These are phyloP conservation scores for Blastomyces gilchristii DNA, from an alignment of 2,329 filamentous ascomycete genomes.

Conservation along the genomic window DNA sequence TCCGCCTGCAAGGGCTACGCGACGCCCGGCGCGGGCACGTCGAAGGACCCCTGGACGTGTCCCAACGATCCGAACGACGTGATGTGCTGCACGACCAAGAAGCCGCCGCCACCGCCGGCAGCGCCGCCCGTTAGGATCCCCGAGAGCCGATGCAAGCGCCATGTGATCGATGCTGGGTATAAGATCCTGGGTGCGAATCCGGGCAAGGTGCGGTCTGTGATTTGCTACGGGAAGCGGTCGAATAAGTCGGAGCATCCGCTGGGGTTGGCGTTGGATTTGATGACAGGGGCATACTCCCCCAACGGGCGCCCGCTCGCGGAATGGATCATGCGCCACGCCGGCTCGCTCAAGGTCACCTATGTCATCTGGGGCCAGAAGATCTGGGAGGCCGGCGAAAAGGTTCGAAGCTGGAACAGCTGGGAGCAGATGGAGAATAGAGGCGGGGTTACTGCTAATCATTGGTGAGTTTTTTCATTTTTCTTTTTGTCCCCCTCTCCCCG, in stretches of 20 bases:
- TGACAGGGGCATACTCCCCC: neutral
- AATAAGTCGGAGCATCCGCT: neutral
- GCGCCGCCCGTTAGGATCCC: neutral
- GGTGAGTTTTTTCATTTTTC: neutral
- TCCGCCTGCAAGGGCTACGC: neutral
- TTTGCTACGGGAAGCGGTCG: neutral
- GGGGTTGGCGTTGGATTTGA: constrained; percentile 2
- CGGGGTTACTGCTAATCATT: neutral
- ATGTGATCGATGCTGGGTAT: constrained; percentile 1
- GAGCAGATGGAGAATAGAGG: neutral
- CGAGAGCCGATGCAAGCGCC: neutral
- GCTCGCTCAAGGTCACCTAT: neutral
- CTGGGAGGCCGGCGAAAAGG: neutral
- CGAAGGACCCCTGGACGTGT: neutral
- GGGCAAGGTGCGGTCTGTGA: neutral
- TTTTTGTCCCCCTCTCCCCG: too few relatives aligned
- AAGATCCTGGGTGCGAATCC: constrained; percentile 3
- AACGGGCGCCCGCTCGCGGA: neutral
- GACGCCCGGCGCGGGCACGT: neutral
- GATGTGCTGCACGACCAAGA: constrained; percentile 3
- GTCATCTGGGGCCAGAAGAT: constrained; percentile 2
- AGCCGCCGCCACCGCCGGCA: neutral
- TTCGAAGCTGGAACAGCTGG: neutral
- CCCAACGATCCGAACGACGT: neutral
- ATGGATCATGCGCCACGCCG: neutral